Base-by-base conservation (phyloP, 2,329 filamentous ascomycete species). In the Verticillium alfalfae region DNA sequence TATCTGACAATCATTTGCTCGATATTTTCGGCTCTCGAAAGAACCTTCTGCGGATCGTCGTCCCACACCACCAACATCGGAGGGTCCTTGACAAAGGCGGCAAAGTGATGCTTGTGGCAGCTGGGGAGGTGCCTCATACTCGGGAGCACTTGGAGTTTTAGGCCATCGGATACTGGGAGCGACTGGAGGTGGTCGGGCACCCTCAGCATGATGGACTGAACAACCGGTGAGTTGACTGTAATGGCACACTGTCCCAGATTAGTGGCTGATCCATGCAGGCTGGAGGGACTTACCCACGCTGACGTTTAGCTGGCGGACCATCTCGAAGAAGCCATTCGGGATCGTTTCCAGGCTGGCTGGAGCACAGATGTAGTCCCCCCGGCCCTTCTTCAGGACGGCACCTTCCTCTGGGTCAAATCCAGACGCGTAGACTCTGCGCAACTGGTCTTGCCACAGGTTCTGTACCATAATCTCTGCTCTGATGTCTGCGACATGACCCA, bases 71-170 rank as follows among this genome's bases (percentile, higher is more conserved):
- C 76, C 22, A 88, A 71, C 52, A 86, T 77, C 57, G 78, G 76
- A 18, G 78, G 75, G 65, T 86, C 82, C 64, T 81, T 78, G 60
- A 88, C 83, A 69, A 88, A 88, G 9, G 85, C 85, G n/a, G 83
- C 85, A 67, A 86, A 88, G 63, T 88, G 85, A 71, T 88, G 84
- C 69, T 87, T 86, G 70, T 87, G 80, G 66, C 85, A 88, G 26
- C 77, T 72, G 1, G 84, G 81, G 3, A 90, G 75, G 58, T 83
- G 79, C 2, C 76, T 74, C 61, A 89, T 81, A 58, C 79, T 81
- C 2, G 81, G 81, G 26, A 89, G 74, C 6, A 89, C 82, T 67
- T 90, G 87, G 8, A 89, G 73, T 26, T 82, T 82, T 15, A 88
- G 78, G 7, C 84, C 84, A 59, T 82, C 76, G 22, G 79, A 73